phyloP scores from a whole-genome alignment of 2,329 filamentous ascomycete genomes.

The Claviceps pazoutovae region DNA sequence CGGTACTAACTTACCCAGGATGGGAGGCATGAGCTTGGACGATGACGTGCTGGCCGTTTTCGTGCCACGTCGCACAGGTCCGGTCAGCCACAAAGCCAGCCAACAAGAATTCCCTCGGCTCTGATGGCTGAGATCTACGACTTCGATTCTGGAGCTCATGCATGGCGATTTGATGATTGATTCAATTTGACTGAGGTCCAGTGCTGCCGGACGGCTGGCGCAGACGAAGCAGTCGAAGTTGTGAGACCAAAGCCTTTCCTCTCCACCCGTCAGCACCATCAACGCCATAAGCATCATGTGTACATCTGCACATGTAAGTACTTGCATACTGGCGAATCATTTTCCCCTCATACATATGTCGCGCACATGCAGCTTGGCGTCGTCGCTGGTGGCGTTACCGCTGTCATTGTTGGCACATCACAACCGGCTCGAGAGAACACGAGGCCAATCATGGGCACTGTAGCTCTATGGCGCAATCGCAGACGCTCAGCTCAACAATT shows the following conservation, averaged over 20 bases:
- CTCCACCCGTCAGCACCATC: too few species aligned
- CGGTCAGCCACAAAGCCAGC: neutral
- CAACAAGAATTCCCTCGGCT: neutral
- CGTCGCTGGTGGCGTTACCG: constrained; percentile 2
- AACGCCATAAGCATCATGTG: too few species aligned
- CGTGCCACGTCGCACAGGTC: neutral
- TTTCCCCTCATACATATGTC: neutral
- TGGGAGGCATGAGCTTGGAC: constrained; percentile 1
- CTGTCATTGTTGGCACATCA: neutral
- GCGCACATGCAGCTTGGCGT: neutral
- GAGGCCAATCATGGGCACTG: constrained; percentile 4
- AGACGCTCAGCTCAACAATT: neutral
- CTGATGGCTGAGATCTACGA: neutral
- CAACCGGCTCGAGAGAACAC: neutral
- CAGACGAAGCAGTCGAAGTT: too few species aligned
- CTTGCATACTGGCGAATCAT: too few species aligned
- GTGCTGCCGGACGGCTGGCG: too few species aligned
- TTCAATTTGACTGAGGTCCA: too few species aligned
- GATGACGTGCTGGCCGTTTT: constrained; percentile 3
- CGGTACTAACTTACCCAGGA: too few species aligned
- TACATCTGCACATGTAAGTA: too few species aligned
- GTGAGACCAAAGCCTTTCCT: too few species aligned
- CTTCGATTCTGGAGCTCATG: too few species aligned
- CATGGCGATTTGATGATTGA: too few species aligned
- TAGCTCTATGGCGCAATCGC: constrained; percentile 5